These are phyloP conservation scores for Xerocomus potaroensis DNA, from an alignment of 768 basidiomycete species.

Conservation along the genomic window DNA sequence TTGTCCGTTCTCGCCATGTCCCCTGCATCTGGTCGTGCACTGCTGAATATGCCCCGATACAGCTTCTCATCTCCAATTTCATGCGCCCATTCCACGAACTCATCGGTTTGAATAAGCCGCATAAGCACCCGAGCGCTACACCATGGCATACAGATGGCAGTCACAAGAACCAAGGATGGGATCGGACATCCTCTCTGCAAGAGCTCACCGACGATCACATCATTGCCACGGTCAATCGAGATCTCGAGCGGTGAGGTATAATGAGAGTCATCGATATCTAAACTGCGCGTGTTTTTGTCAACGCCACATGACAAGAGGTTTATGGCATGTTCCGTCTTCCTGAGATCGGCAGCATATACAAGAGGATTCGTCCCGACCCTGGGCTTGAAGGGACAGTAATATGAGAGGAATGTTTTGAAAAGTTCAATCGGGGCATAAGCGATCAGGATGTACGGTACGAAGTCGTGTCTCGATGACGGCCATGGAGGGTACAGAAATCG, in stretches of 20 bases:
- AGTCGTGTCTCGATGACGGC: too few species aligned
- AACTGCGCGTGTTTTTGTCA: background rate
- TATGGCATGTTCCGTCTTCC: constrained; percentile 2
- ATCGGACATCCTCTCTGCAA: background rate
- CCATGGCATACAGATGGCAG: constrained; percentile 1
- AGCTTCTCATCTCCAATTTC: too few species aligned
- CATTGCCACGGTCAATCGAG: background rate
- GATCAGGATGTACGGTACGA: too few species aligned
- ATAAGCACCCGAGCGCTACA: constrained; percentile 1
- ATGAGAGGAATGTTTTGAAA: too few species aligned
- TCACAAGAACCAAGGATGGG: background rate
- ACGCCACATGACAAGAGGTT: background rate
- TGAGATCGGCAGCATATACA: constrained; percentile 1
- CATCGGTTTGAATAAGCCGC: background rate
- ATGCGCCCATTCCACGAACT: background rate
- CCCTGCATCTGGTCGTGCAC: background rate
- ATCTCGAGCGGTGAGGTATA: background rate
- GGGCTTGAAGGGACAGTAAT: too few species aligned
- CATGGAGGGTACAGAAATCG: too few species aligned
- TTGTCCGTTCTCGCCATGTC: background rate
- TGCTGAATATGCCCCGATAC: background rate
- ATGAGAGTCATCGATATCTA: background rate
- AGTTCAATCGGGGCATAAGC: too few species aligned
- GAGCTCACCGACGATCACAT: background rate
- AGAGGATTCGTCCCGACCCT: too few species aligned